A percentile compares a stretch with the other conserved stretches of the same genome.
These are phyloP conservation scores for Cladosporium sphaerospermum DNA, from an alignment of 2,329 filamentous ascomycete genomes.

Conservation along the genomic window DNA sequence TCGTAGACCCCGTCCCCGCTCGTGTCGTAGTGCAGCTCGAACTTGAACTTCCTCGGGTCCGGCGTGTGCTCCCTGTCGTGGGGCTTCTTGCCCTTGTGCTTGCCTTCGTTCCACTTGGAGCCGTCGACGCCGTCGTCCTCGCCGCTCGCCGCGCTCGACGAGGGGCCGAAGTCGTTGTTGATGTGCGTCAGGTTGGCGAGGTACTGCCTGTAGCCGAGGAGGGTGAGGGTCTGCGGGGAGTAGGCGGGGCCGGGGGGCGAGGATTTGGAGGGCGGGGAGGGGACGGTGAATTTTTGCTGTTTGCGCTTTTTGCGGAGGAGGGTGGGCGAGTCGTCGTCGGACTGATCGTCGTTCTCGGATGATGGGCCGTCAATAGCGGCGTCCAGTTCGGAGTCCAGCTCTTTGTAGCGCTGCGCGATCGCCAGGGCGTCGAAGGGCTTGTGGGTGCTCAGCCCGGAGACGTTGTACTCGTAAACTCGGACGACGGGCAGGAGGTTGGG, in stretches of 20 bases:
- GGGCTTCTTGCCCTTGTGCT: slow-evolving; percentile 54
- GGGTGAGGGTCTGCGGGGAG: slow-evolving; percentile 71
- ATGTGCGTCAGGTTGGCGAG: slow-evolving; percentile 88
- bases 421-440: slow-evolving; percentile 12
- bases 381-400: slow-evolving; percentile 7
- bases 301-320: slow-evolving; percentile 46
- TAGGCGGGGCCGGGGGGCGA: slow-evolving; percentile 83
- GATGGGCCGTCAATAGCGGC: slow-evolving; percentile 11
- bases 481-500: slow-evolving; percentile 89
- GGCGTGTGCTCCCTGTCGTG: slow-evolving; percentile 45
- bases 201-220: slow-evolving; percentile 80
- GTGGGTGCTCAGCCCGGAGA: slow-evolving; percentile 62
- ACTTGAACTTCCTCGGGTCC: slow-evolving; percentile 60
- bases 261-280: slow-evolving; percentile 64
- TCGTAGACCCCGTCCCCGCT: slow-evolving; percentile 68
- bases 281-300: slow-evolving; percentile 48
- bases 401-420: neutral
- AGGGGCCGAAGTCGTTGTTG: slow-evolving; percentile 60
- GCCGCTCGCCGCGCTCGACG: neutral
- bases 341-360: neutral
- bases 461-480: slow-evolving; percentile 83
- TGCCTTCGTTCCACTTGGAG: slow-evolving; percentile 56
- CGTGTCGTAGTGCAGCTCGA: slow-evolving; percentile 81
- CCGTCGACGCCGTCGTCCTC: slow-evolving; percentile 27
- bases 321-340: slow-evolving; percentile 28